Conservation (phyloP, 805 yeast genomes). For the Wickerhamiella dianesei region DNA sequence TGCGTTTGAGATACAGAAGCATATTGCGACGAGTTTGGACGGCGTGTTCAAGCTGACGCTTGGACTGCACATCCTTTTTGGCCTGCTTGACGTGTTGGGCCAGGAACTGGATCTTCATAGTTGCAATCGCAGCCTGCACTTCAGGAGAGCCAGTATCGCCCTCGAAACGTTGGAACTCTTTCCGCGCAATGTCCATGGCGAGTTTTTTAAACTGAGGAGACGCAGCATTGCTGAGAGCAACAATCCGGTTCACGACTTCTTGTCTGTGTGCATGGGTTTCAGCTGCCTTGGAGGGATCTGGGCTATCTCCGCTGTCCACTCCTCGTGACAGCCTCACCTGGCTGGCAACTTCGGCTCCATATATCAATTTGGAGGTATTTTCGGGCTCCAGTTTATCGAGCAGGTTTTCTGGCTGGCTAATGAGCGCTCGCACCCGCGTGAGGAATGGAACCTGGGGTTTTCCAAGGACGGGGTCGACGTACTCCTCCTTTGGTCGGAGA, state of each 20-base stretch:
- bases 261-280: constrained; percentile 40
- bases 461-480: constrained; percentile 80
- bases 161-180: constrained; percentile 67
- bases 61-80: constrained; percentile 59
- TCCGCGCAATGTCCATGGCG: constrained; percentile 50
- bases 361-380: constrained; percentile 63
- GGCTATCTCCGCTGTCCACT: constrained; percentile 10
- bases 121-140: constrained; percentile 86
- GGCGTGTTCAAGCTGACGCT: constrained; percentile 60
- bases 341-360: constrained; percentile 59
- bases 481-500: constrained; percentile 17
- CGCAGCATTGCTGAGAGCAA: constrained; percentile 59
- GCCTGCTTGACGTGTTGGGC: constrained; percentile 58
- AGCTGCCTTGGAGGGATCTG: constrained; percentile 19
- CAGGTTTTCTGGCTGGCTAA: constrained; percentile 51
- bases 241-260: constrained; percentile 55
- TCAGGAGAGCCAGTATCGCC: constrained; percentile 95
- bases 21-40: constrained; percentile 83
- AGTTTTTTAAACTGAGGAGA: constrained; percentile 42
- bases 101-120: constrained; percentile 64
- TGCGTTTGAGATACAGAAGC: constrained; percentile 67
- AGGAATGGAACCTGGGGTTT: constrained; percentile 51
- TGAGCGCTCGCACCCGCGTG: constrained; percentile 48
- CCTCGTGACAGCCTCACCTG: constrained; percentile 27
- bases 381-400: constrained; percentile 43